These are phyloP conservation scores for Begonia loranthoides DNA, from an alignment of 306 rosid genomes.

Conservation along the genomic window DNA sequence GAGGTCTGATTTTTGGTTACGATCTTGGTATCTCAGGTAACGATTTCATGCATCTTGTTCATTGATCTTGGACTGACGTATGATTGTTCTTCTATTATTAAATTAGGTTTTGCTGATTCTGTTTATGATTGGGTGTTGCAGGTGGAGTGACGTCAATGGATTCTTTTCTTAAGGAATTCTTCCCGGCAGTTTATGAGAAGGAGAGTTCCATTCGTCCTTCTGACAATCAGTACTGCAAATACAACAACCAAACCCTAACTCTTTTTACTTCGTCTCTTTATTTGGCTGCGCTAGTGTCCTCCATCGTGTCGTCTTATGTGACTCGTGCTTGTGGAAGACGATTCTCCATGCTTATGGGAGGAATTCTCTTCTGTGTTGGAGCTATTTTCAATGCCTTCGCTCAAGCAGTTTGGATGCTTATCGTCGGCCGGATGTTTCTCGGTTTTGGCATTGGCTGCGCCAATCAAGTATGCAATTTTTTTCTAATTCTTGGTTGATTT, in stretches of 20 bases:
- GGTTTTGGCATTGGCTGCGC: slow-evolving; percentile 67
- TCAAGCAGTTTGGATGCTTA: slow-evolving; percentile 41
- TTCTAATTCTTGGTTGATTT: too few species aligned
- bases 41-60: too few species aligned
- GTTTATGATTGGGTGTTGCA: too few species aligned
- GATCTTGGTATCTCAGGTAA: too few species aligned
- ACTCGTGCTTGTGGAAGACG: slow-evolving; percentile 51
- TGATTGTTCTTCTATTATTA: too few species aligned
- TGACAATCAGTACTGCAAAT: slow-evolving; percentile 57
- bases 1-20: too few species aligned
- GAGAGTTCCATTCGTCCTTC: too few species aligned
- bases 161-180: slow-evolving; percentile 46
- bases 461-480: slow-evolving; percentile 31
- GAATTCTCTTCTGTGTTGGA: slow-evolving; percentile 42
- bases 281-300: slow-evolving; percentile 46
- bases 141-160: slow-evolving; percentile 65
- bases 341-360: slow-evolving; percentile 45
- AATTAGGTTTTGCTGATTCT: too few species aligned
- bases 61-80: too few species aligned
- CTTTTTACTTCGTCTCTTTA: slow-evolving; percentile 58
- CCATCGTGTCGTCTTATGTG: slow-evolving; percentile 36
- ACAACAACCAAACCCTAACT: slow-evolving; percentile 38
- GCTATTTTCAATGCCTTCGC: slow-evolving; percentile 47
- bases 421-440: slow-evolving; percentile 44
- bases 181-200: slow-evolving; percentile 29